Evolutionary conservation across 441 rosid species (phyloP), one percentile per base, ranked within the genome.

Genomic region (Hura crepitans): DNA sequence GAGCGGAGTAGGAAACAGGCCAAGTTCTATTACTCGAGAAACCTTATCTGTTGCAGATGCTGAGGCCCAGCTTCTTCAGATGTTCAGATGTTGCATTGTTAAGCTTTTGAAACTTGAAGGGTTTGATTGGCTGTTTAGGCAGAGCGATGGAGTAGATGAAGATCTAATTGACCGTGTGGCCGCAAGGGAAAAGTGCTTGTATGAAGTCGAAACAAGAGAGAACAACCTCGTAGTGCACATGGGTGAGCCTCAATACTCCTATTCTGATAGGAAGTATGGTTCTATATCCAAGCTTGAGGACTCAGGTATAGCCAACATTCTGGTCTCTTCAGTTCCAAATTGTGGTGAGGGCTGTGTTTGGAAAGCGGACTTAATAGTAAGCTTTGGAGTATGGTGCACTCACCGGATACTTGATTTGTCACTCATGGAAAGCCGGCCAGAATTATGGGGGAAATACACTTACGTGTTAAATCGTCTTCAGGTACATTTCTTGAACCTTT

Each of bases 321-420:
- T 70, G 54, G 80, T 92, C 77, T 83, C 88, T 60, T 92, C 96
- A 0, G 81, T 92, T 80, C 98, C 98, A 39, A 81, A 91, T 28
- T 96, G 99, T 45, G 98, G 99, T 10, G 99, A 96, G 43, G 98
- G 87, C 73, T 96, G 99, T 62, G 82, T 91, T 23, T 96, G 96
- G 95, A 86, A 79, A 76, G 85, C 77, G 22, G 96, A 93, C 73
- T 75, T 96, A 79, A 77, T 93, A 14, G 78, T 83, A 73, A 96
- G 98, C 82, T 96, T 96, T 70, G 99, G 99, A 45, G 93, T 96
- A 10, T 96, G 99, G 99, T 91, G 99, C 82, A 90, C 93, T 49
- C 98, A 91, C 77, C 88, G 96, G 65, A 80, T 96, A 73, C 98
- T 96, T 58, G 88, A 85, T 76, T 77, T 96, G 79, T 96, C 98